Evolutionary conservation across 2,329 filamentous ascomycete species (phyloP), one percentile per base, ranked within the genome.

Genomic region (Neofusicoccum parvum): DNA sequence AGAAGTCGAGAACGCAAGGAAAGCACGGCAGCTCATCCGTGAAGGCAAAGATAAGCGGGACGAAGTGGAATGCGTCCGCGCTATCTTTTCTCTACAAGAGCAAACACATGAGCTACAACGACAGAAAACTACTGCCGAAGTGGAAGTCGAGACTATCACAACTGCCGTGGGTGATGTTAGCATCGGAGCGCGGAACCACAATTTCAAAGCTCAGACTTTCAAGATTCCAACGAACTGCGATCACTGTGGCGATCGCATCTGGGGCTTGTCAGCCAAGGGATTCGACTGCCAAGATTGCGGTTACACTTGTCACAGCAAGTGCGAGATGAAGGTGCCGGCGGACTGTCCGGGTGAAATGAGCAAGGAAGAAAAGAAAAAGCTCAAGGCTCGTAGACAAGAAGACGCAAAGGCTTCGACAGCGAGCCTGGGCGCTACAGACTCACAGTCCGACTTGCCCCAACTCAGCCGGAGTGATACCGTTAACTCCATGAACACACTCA

Each of bases 191-290:
- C 92, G 92, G 76, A 97, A 94, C 73, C 95, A 99, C 82, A 95
- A 96, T 74, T 99, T 99, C 85, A 97, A 96, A 79, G 89, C 92
- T n/a, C 93, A 98, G 75, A 98, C 95, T 0, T 99, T 98, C 85
- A 98, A 98, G 78, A 97, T 99, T 67, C 96, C 96, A 0, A 99
- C 95, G 4, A 98, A 98, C 76, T 99, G 95, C 80, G 95, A 99
- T 77, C 85, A 97, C 12, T 99, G 95, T 72, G 94, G 94, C 17
- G 95, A 99, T 75, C 88, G 95, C 34, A 97, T 99, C 76, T 99
- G 95, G 95, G 95, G 95, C 0, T 79, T 99, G 46, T 96, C 92
- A 36, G 94, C 95, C 43, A 99, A 99, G 80, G 95, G 95, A 0
- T 96, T 97, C 74, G 94, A 96, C 76, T 99, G 95, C 74, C 88